Base-by-base conservation (phyloP, 768 basidiomycete genomes). In the Rhizopogon vesiculosus region DNA sequence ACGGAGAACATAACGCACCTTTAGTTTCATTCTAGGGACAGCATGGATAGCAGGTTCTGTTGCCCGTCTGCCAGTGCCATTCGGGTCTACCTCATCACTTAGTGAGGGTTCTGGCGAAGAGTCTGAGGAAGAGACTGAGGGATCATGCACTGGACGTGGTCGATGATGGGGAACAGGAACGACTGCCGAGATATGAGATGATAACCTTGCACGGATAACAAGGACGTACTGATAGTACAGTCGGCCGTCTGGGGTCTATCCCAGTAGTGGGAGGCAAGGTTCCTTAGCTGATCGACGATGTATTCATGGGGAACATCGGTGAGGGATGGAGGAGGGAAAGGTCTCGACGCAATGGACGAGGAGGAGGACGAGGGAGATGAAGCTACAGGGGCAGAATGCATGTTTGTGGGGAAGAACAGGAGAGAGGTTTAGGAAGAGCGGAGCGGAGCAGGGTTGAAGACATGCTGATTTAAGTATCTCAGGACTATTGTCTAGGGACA, bases 161-260 rank as follows among this genome's bases (percentile, higher is more conserved):
- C n/a, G 25, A 29, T 16, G 51, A 28, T 78, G 73, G 33, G 78
- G 79, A 53, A 81, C 69, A 42, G 81, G 80, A 57, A 83, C 71
- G 65, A 84, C 83, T 82, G 25, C 41, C 33, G 38, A 58, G 42
- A 19, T 61, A 40, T 48, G 25, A 51, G 46, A 48, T 48, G 13
- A 48, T 19, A 22, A 48, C 13, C 7, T 35, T 48, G 18, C 5
- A 19, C 56, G 19, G 18, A 33, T 22, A 38, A 48, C 13, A 40
- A 3, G 3, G 35, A 70, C 80, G 35, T 62, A 90, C 90, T 78
- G 55, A 91, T 78, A 15, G 89, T 89, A 69, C 89, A 92, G 69
- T 92, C 87, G 8, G 89, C 81, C 1, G 84, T 87, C 61, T 88
- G 85, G 56, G 82, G 78, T 59, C 83, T 87, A 64, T 85, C 80